Percentiles rank a stretch among this genome's conserved stretches.
Evolutionary conservation across 768 basidiomycete species (phyloP).

Genomic region (Termitomyces sp.): DNA sequence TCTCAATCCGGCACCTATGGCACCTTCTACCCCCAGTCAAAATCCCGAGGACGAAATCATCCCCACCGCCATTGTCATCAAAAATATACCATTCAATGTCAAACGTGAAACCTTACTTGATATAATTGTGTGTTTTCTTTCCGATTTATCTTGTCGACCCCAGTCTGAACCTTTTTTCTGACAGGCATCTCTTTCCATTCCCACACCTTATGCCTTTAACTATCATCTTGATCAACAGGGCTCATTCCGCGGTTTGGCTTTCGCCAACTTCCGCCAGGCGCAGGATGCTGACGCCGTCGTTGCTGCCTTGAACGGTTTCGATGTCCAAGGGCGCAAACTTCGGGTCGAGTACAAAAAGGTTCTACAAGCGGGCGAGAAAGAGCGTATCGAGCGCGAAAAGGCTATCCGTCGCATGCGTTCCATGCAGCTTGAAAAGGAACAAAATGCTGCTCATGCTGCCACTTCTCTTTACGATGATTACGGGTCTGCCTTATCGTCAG

Average conservation of each 20-base stretch:
- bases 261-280: constrained; percentile 94
- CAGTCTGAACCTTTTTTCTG: constrained; percentile 11
- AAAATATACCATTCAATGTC: constrained; percentile 99
- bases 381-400: constrained; percentile 97
- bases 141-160: neutral
- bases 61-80: constrained; percentile 99
- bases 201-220: constrained; percentile 98
- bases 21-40: constrained; percentile 46
- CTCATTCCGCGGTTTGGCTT: constrained; percentile 94
- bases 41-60: constrained; percentile 86
- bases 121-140: constrained; percentile 75
- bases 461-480: constrained; percentile 71
- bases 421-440: constrained; percentile 91
- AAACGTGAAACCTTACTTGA: constrained; percentile 94
- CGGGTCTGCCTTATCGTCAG: constrained; percentile 53
- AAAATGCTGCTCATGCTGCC: constrained; percentile 31
- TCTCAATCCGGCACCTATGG: constrained; percentile 40
- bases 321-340: constrained; percentile 94
- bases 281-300: constrained; percentile 94
- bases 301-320: constrained; percentile 92
- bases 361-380: constrained; percentile 98
- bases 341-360: constrained; percentile 99
- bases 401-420: constrained; percentile 97
- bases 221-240: constrained; percentile 97
- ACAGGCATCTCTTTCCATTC: constrained; percentile 87